Conservation (phyloP, 441 rosid genomes). For the Pelargonium fulgidum region DNA sequence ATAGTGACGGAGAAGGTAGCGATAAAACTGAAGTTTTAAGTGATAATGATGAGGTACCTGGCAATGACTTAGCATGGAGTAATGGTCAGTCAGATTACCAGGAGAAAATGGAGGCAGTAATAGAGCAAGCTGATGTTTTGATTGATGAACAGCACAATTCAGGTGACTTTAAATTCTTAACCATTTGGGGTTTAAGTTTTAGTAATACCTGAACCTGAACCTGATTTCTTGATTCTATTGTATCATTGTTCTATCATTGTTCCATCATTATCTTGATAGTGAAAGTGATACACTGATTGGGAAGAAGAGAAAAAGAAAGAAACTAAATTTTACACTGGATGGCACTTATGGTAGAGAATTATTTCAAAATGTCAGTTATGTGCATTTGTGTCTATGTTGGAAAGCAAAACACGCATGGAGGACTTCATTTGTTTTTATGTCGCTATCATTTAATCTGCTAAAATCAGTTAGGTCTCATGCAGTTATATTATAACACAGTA, state of each 20-base stretch:
- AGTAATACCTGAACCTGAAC: not conserved
- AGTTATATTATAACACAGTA: too few relatives aligned
- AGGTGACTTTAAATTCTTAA: conserved; percentile 23
- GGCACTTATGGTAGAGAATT: not conserved
- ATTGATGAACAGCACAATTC: conserved; percentile 18
- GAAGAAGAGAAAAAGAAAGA: not conserved
- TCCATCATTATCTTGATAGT: not conserved
- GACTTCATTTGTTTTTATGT: not conserved
- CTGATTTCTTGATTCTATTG: not conserved
- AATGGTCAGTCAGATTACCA: conserved; percentile 15
- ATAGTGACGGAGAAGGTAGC: conserved; percentile 37
- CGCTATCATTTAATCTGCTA: not conserved
- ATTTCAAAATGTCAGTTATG: not conserved
- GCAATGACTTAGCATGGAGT: conserved; percentile 25
- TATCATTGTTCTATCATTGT: not conserved
- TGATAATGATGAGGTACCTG: conserved; percentile 29
- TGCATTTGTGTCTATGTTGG: not conserved
- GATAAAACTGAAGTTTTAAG: conserved; percentile 38
- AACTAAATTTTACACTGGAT: not conserved
- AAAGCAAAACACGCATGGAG: not conserved
- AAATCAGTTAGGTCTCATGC: not conserved
- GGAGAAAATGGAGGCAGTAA: conserved; percentile 19
- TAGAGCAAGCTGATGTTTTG: conserved; percentile 22
- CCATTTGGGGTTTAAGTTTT: conserved; percentile 1
- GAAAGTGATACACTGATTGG: not conserved